A percentile compares a stretch with the other conserved stretches of the same genome.
Evolutionary conservation across 108 stramenopile species (phyloP).

Genomic region (Thalassiosira profunda): DNA sequence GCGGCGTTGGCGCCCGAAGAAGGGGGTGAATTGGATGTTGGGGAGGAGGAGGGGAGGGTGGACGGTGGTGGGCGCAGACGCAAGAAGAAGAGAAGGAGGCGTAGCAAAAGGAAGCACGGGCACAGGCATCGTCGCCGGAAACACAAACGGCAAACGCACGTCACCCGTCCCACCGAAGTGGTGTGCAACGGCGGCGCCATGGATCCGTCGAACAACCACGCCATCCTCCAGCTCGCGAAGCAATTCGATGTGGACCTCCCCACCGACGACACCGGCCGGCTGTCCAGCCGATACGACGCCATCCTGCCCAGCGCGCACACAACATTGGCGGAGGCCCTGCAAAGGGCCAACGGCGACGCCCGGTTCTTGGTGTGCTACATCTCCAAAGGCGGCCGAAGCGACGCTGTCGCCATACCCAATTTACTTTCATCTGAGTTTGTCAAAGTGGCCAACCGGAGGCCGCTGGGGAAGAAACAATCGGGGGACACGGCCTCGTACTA

Average conservation of each 20-base stretch:
- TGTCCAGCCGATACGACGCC: conserved; percentile 12
- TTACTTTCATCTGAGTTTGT: conserved; percentile 59
- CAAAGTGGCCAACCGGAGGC: conserved; percentile 47
- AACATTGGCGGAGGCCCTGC: conserved; percentile 60
- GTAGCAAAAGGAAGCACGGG: neutral
- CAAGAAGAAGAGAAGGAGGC: neutral
- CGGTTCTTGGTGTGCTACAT: conserved; percentile 79
- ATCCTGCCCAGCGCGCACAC: conserved; percentile 16
- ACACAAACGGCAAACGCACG: neutral
- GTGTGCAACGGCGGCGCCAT: conserved; percentile 15
- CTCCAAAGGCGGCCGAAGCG: conserved; percentile 34
- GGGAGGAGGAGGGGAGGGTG: neutral
- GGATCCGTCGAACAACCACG: conserved; percentile 1
- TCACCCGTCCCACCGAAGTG: neutral
- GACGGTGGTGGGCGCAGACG: neutral
- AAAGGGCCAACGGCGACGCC: conserved; percentile 59
- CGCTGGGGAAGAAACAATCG: conserved; percentile 52
- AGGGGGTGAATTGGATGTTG: neutral
- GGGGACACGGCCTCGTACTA: conserved; percentile 56
- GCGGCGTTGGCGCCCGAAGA: conserved; percentile 4
- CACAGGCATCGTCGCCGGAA: no score
- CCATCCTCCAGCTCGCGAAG: neutral
- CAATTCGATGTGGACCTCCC: conserved; percentile 2
- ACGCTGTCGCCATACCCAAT: conserved; percentile 53
- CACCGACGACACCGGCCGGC: neutral